These are phyloP conservation scores for Geotrichum aggregatum DNA, from an alignment of 1,139 yeast genomes.

Conservation along the genomic window DNA sequence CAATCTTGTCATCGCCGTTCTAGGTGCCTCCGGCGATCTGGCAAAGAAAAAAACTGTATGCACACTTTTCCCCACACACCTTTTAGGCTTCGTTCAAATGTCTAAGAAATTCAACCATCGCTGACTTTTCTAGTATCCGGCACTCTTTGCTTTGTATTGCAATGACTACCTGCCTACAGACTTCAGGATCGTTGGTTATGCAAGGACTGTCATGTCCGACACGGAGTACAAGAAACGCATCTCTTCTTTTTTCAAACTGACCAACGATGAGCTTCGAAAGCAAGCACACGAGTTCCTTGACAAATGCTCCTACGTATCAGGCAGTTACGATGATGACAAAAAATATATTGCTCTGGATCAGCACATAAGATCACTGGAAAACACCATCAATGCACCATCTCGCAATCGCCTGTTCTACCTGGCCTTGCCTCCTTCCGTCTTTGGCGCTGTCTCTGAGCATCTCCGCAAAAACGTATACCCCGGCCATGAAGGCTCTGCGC, in stretches of 20 bases:
- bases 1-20: slow-evolving; percentile 55
- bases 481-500: slow-evolving; percentile 55
- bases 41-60: slow-evolving; percentile 86
- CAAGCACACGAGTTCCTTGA: slow-evolving; percentile 62
- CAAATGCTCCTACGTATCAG: slow-evolving; percentile 64
- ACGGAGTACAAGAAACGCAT: slow-evolving; percentile 68
- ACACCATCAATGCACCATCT: slow-evolving; percentile 34
- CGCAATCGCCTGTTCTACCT: slow-evolving; percentile 72
- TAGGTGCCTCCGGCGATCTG: slow-evolving; percentile 96
- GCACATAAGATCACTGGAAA: slow-evolving; percentile 58
- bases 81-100: too few relatives aligned
- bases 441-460: slow-evolving; percentile 70
- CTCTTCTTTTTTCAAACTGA: slow-evolving; percentile 59
- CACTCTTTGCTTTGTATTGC: slow-evolving; percentile 41
- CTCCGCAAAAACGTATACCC: slow-evolving; percentile 70
- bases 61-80: background rate
- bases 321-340: slow-evolving; percentile 74
- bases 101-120: background rate
- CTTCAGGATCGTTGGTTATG: slow-evolving; percentile 82
- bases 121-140: background rate
- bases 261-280: slow-evolving; percentile 42
- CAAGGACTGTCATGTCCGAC: slow-evolving; percentile 68
- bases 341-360: slow-evolving; percentile 60
- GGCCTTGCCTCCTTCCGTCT: slow-evolving; percentile 92
- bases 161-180: slow-evolving; percentile 73